phyloP scores from a whole-genome alignment of 1,284 basidiomycete species.

The Ganoderma multipileum region DNA sequence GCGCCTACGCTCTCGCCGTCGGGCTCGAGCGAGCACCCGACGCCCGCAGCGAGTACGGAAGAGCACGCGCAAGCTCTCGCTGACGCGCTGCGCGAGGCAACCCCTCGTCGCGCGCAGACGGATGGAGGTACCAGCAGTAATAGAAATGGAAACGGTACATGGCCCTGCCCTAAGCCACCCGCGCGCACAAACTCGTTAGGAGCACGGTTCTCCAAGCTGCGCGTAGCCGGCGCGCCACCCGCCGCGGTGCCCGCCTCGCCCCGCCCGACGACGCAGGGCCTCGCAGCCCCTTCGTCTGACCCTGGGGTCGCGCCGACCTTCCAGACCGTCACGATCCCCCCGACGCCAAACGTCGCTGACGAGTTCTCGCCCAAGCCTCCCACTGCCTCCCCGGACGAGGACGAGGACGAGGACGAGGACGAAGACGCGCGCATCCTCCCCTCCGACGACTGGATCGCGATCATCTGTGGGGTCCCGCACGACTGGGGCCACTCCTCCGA shows the following conservation, averaged over 20 bases:
- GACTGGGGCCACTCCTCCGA: conserved; percentile 51
- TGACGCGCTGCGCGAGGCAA: conserved; percentile 30
- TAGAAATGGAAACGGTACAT: background rate
- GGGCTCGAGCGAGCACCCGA: background rate
- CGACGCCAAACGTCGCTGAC: conserved; percentile 32
- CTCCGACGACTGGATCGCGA: conserved; percentile 74
- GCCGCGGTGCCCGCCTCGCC: conserved; percentile 41
- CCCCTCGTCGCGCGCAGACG: conserved; percentile 10
- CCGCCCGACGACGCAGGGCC: conserved; percentile 14
- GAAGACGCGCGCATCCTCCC: conserved; percentile 57
- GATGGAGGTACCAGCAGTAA: background rate
- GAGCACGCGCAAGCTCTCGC: conserved; percentile 30
- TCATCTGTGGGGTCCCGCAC: conserved; percentile 76
- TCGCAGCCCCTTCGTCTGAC: background rate
- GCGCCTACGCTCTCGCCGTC: background rate
- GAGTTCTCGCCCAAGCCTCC: background rate
- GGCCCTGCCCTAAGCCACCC: background rate
- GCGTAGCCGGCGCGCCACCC: conserved; percentile 52
- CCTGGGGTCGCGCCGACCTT: conserved; percentile 19
- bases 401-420: conserved; percentile 30
- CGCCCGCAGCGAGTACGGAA: conserved; percentile 8
- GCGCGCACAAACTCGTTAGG: conserved; percentile 12
- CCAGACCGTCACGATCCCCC: conserved; percentile 36
- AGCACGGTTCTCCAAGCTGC: conserved; percentile 41
- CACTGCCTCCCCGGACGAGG: too few relatives aligned